A percentile compares a stretch with the other conserved stretches of the same genome.
Evolutionary conservation across 148 eudicot genomes (phyloP).

Genomic region (Vaccinium macrocarpon): DNA sequence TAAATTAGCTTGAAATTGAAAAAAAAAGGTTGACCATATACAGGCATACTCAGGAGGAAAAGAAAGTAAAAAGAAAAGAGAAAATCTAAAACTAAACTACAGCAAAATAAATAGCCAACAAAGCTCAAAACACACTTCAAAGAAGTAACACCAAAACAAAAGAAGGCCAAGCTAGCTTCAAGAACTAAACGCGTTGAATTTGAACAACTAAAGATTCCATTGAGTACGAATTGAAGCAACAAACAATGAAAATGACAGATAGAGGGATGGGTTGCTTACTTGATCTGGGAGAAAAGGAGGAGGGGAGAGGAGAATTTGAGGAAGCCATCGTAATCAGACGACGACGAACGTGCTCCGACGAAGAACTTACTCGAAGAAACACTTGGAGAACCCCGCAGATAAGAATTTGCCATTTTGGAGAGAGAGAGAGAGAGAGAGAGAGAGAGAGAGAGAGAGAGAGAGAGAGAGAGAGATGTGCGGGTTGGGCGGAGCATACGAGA

Average conservation of each 20-base stretch:
- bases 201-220: background rate
- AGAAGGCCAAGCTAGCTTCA: too few relatives aligned
- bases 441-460: background rate
- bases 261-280: constrained; percentile 8
- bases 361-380: background rate
- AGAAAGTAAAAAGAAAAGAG: too few relatives aligned
- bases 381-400: background rate
- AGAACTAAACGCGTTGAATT: too few relatives aligned
- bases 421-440: background rate
- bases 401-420: background rate
- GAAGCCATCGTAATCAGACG: constrained; percentile 6
- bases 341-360: background rate
- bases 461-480: too few relatives aligned
- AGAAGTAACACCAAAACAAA: too few relatives aligned
- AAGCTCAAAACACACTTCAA: too few relatives aligned
- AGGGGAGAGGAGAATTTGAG: background rate
- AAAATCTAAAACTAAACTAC: too few relatives aligned
- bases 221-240: background rate
- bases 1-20: too few relatives aligned
- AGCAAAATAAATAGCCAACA: too few relatives aligned
- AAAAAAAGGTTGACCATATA: too few relatives aligned
- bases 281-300: constrained; percentile 22
- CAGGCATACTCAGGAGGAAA: too few relatives aligned
- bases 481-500: too few relatives aligned
- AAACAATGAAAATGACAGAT: background rate